A percentile compares a stretch with the other conserved stretches of the same genome.
Conservation (phyloP, 495 filamentous ascomycete species). For the Haplographium delicatum region DNA sequence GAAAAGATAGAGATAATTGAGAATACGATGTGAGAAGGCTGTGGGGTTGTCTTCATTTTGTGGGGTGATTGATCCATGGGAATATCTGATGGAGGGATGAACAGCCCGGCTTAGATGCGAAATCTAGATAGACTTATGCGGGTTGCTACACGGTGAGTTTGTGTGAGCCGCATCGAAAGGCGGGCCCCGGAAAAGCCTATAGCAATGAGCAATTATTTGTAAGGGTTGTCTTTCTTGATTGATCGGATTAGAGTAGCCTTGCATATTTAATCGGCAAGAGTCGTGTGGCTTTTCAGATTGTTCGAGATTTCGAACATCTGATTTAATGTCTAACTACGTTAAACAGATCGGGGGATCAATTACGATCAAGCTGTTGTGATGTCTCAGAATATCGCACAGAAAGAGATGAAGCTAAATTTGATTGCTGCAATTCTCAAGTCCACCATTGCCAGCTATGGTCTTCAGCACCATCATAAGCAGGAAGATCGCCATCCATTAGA, state of each 20-base stretch:
- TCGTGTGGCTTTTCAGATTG: not conserved
- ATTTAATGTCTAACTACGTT: no score
- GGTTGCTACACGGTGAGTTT: slow-evolving; percentile 7
- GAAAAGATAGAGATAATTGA: no score
- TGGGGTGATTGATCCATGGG: not conserved
- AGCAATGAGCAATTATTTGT: not conserved
- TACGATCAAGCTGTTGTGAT: no score
- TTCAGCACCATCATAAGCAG: slow-evolving; percentile 5
- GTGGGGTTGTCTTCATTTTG: not conserved
- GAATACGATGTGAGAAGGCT: not conserved
- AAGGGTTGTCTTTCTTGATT: not conserved
- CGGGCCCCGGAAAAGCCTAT: not conserved
- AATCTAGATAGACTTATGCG: not conserved
- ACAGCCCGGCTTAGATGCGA: not conserved
- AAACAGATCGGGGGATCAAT: no score
- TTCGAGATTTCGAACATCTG: no score
- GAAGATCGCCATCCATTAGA: slow-evolving; percentile 22
- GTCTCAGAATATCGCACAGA: no score
- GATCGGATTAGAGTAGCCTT: not conserved
- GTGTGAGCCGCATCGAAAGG: slow-evolving; percentile 1
- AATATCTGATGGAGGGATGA: not conserved
- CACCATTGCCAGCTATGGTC: not conserved
- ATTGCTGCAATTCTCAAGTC: no score
- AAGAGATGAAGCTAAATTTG: no score
- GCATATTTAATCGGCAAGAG: not conserved